Base-by-base conservation (phyloP, 805 yeast species). In the Blastobotrys muscicola region DNA sequence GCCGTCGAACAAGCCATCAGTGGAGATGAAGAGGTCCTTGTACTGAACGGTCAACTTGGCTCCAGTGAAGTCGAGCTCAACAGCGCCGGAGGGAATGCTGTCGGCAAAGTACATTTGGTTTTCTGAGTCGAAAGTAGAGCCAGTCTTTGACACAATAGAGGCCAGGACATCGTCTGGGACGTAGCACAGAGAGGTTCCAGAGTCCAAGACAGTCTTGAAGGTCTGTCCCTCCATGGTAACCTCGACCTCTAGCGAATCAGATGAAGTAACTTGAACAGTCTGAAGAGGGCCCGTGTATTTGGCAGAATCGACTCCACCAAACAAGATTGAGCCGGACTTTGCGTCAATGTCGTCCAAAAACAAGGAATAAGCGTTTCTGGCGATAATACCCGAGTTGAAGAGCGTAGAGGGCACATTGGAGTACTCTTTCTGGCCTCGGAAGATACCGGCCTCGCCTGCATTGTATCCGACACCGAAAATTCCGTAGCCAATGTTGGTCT, bases 371-470 rank as follows among this genome's bases (percentile, higher is more conserved):
- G 77, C 76, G 16, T 70, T 70, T 36, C 72, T 69, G 40, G 71
- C 60, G 53, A 78, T 82, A 33, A 72, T 56, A 0, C 92, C 92
- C 43, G 73, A 71, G 29, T 64, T 56, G 40, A 70, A 77, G 67
- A 85, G 61, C 46, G 72, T 71, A 43, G 68, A 51, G 0, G 95
- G 95, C 45, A 85, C 64, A 59, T 85, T 85, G 38, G 70, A 66
- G 58, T 82, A 82, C 12, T 20, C 26, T 6, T 20, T 20, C 26
- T 20, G 26, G 10, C 29, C 38, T 8, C 14, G 8, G 13, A 38
- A 37, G 14, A 32, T 29, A 9, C 42, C 47, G 13, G 61, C 51
- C 46, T 58, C 61, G 42, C 46, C 46, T 15, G 53, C 29, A 11
- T 43, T 38, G 39, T 49, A 47, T 5, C 62, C 61, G 20, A 58